Evolutionary conservation across 2,329 filamentous ascomycete genomes (phyloP).

Genomic region (Arthroderma uncinatum): DNA sequence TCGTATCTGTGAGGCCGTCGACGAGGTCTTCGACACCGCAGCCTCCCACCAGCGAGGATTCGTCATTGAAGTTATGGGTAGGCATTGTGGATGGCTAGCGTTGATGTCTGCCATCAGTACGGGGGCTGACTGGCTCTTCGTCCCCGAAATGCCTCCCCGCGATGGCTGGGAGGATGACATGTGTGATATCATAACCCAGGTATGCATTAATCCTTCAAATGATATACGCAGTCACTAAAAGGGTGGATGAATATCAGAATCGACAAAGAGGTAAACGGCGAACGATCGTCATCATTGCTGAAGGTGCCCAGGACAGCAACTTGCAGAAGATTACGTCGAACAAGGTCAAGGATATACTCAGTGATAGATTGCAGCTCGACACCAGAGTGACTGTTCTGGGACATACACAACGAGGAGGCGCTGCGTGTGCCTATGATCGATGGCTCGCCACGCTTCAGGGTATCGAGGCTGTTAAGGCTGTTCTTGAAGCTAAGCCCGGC

Average conservation of each 20-base stretch:
- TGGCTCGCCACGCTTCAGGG: constrained; percentile 89
- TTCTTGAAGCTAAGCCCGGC: constrained; percentile 77
- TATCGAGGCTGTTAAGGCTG: constrained; percentile 84
- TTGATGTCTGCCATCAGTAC: constrained; percentile 93
- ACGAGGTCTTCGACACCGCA: constrained; percentile 85
- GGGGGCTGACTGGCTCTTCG: constrained; percentile 92
- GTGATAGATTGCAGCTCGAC: constrained; percentile 68
- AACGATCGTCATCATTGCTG: constrained; percentile 95
- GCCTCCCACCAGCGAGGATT: constrained; percentile 94
- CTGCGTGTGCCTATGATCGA: constrained; percentile 85
- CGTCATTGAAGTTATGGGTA: constrained; percentile 96
- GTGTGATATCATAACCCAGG: constrained; percentile 63
- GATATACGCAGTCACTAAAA: constrained; percentile 12
- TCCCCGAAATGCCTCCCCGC: constrained; percentile 81
- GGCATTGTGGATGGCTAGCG: constrained; percentile 95
- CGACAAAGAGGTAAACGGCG: constrained; percentile 83
- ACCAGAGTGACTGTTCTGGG: constrained; percentile 91
- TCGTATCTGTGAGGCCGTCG: constrained; percentile 88
- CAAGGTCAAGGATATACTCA: constrained; percentile 81
- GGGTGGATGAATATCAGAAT: constrained; percentile 48
- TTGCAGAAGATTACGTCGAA: constrained; percentile 71
- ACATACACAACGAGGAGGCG: constrained; percentile 92
- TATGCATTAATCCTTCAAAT: constrained; percentile 27
- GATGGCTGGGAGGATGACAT: constrained; percentile 85
- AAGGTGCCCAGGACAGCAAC: constrained; percentile 77